phyloP scores from a whole-genome alignment of 495 filamentous ascomycete genomes.

The Xylaria castorea region DNA sequence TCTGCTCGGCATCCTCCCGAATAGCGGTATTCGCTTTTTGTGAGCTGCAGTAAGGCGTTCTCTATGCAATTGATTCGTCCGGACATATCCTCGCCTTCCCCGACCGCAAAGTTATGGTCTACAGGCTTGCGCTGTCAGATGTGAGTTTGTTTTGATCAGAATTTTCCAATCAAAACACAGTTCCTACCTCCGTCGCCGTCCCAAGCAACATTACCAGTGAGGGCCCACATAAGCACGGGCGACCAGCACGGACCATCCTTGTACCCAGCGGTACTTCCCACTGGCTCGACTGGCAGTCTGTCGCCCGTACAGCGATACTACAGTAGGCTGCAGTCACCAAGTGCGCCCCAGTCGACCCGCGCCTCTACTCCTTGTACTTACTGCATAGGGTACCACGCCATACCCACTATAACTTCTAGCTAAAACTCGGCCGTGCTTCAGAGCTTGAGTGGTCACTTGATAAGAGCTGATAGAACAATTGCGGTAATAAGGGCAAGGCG shows the following conservation, averaged over 20 bases:
- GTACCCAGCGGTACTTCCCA: neutral
- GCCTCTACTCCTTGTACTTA: conserved; percentile 9
- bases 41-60: conserved; percentile 30
- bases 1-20: neutral
- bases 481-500: conserved; percentile 9
- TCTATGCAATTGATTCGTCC: conserved; percentile 36
- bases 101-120: neutral
- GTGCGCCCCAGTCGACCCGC: conserved; percentile 17
- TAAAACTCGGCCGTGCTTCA: neutral
- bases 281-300: neutral
- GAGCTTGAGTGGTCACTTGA: neutral
- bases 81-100: neutral
- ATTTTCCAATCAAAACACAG: conserved; percentile 26
- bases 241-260: conserved; percentile 23
- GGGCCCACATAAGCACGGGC: conserved; percentile 20
- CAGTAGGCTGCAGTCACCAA: conserved; percentile 1
- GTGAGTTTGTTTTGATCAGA: conserved; percentile 28
- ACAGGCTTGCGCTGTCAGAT: neutral
- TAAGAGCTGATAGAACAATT: conserved; percentile 10
- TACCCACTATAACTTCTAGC: conserved; percentile 17
- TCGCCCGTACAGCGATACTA: too few relatives aligned
- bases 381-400: neutral
- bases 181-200: conserved; percentile 13
- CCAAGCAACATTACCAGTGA: conserved; percentile 21
- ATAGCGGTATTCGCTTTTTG: neutral